Evolutionary conservation across 768 basidiomycete genomes (phyloP).

Genomic region (Leccinum obscurum): DNA sequence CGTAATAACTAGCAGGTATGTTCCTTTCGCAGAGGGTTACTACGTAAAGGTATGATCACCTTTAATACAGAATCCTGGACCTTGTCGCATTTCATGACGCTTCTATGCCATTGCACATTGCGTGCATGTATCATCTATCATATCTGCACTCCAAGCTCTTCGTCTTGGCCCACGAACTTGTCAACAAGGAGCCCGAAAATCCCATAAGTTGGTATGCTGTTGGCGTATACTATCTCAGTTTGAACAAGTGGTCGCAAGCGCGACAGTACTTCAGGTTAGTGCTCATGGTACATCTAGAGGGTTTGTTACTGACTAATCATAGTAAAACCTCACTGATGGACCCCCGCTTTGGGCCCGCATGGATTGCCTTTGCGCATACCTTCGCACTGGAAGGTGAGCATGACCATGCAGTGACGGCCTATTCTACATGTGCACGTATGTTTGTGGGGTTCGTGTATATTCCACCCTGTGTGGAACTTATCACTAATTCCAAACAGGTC

Average conservation of each 20-base stretch:
- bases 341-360: slow-evolving; percentile 92
- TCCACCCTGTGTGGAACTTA: not conserved
- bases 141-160: slow-evolving; percentile 92
- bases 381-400: slow-evolving; percentile 98
- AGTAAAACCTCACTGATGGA: slow-evolving; percentile 98
- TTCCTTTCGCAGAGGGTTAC: not conserved
- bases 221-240: slow-evolving; percentile 92
- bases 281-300: not conserved
- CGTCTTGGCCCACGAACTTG: slow-evolving; percentile 94
- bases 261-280: slow-evolving; percentile 90
- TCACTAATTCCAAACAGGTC: slow-evolving; percentile 58
- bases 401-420: slow-evolving; percentile 97
- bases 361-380: slow-evolving; percentile 97
- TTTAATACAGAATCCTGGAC: slow-evolving; percentile 67
- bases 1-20: slow-evolving; percentile 76
- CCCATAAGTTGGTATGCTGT: slow-evolving; percentile 98
- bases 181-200: slow-evolving; percentile 90
- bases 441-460: slow-evolving; percentile 77
- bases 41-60: not conserved
- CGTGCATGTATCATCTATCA: slow-evolving; percentile 96
- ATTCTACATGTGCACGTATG: slow-evolving; percentile 94
- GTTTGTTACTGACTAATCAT: slow-evolving; percentile 8
- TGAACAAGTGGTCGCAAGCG: slow-evolving; percentile 86
- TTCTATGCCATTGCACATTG: slow-evolving; percentile 92
- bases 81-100: slow-evolving; percentile 84